These are phyloP conservation scores for Ustilago trichophora DNA, from an alignment of 1,284 basidiomycete genomes.

Conservation along the genomic window DNA sequence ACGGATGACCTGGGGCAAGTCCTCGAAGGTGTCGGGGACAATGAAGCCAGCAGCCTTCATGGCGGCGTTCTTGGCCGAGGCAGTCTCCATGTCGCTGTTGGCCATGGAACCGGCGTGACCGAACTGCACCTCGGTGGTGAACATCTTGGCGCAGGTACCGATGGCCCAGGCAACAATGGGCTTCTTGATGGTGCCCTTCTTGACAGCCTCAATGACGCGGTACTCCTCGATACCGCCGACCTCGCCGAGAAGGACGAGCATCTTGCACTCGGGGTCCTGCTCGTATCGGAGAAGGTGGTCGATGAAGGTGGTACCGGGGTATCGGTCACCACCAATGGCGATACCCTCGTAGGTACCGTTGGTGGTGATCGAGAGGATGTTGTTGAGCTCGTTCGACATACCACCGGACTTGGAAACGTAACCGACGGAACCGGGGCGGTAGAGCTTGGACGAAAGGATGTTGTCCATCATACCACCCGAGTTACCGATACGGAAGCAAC, in stretches of 20 bases:
- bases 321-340: slow-evolving; percentile 98
- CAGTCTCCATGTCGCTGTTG: slow-evolving; percentile 96
- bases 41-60: slow-evolving; percentile 96
- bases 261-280: slow-evolving; percentile 95
- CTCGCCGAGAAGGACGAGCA: slow-evolving; percentile 97
- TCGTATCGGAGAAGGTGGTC: slow-evolving; percentile 98
- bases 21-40: slow-evolving; percentile 97
- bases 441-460: slow-evolving; percentile 97
- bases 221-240: slow-evolving; percentile 99
- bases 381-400: slow-evolving; percentile 99
- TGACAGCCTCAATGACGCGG: slow-evolving; percentile 97
- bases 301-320: slow-evolving; percentile 98
- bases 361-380: slow-evolving; percentile 95
- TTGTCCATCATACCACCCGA: slow-evolving; percentile 99
- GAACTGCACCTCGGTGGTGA: slow-evolving; percentile 98
- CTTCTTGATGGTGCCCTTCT: slow-evolving; percentile 92
- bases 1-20: slow-evolving; percentile 84
- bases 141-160: slow-evolving; percentile 99
- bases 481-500: slow-evolving; percentile 99
- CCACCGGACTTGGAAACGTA: slow-evolving; percentile 99
- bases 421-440: slow-evolving; percentile 94
- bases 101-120: slow-evolving; percentile 98
- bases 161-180: slow-evolving; percentile 99
- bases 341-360: slow-evolving; percentile 99
- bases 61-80: slow-evolving; percentile 94